Evolutionary conservation across 2,329 filamentous ascomycete species (phyloP), one percentile per base, ranked within the genome.

Genomic region (Exophiala sp.): DNA sequence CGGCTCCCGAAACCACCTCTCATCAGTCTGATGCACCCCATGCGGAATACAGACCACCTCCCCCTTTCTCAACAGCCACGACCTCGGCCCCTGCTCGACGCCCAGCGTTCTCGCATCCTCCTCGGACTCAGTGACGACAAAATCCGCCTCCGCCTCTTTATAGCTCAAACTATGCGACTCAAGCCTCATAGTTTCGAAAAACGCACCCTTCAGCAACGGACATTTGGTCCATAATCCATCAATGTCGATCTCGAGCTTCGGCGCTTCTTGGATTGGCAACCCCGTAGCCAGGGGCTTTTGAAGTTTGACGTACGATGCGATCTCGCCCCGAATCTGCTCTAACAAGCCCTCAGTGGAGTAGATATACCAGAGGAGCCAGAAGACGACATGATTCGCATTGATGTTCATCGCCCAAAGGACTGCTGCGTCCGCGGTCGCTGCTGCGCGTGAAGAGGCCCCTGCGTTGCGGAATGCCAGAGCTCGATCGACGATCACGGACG

Each of bases 331-430:
- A 14, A 78, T 66, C 7, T 69, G 64, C 11, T 66, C 58, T 14
- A 73, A 58, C 11, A 77, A 65, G 0, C 60, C 60, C 1, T 66
- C 64, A 11, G 68, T 67, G 1, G 69, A 63, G 46, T 71, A 68
- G 32, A 78, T 68, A 42, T 73, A 70, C 21, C 73, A 63, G 7
- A 77, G 54, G 53, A 72, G 69, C 74, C 75, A 78, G 59, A 75
- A 77, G n/a, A 73, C 67, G 46, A 80, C 62, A 2, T 70, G 68
- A 43, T 73, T 73, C 3, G 73, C 69, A 55, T 80, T 78, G 13
- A 73, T 73, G 56, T 77, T 74, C 60, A 76, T 66, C 8, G 75
- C 75, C 55, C 52, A 55, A 19, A 79, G 62, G 6, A 80, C 59
- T n/a, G 69, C 69, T n/a, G 75, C 59, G 48, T 78, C 73, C 37